A percentile compares a stretch with the other conserved stretches of the same genome.
Conservation (phyloP, 2,329 filamentous ascomycete species). For the Chaetothyriales sp. region DNA sequence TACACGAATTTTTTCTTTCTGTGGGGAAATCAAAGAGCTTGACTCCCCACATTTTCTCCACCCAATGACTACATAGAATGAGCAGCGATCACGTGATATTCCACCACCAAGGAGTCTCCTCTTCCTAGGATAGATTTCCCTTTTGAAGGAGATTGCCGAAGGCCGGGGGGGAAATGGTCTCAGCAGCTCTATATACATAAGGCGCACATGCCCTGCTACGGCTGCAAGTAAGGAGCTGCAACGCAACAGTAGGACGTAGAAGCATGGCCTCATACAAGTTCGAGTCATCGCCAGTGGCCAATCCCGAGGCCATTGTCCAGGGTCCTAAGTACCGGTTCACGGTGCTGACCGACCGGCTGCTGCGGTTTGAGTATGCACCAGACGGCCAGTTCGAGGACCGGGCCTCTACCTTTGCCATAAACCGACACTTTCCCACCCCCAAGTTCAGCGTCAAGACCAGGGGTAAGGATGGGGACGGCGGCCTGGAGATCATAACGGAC, state of each 20-base stretch:
- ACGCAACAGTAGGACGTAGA: not conserved
- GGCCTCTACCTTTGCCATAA: conserved; percentile 46
- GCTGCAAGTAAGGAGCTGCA: not conserved
- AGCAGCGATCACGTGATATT: too few relatives aligned
- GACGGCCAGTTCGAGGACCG: conserved; percentile 48
- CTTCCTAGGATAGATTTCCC: not conserved
- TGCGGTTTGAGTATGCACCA: conserved; percentile 48
- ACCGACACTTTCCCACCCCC: conserved; percentile 21
- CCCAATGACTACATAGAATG: too few relatives aligned
- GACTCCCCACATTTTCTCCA: too few relatives aligned
- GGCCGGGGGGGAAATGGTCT: not conserved
- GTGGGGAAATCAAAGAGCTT: too few relatives aligned
- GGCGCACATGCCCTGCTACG: too few relatives aligned
- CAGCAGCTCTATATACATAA: too few relatives aligned
- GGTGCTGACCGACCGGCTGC: conserved; percentile 39
- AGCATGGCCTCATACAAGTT: conserved; percentile 15
- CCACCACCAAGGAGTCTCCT: too few relatives aligned
- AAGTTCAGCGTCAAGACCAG: conserved; percentile 7
- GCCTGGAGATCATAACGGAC: conserved; percentile 41
- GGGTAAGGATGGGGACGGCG: conserved; percentile 31
- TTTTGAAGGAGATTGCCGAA: not conserved
- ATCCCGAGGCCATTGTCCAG: conserved; percentile 31
- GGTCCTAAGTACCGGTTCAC: conserved; percentile 44
- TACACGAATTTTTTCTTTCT: too few relatives aligned
- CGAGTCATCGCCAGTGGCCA: conserved; percentile 28